phyloP scores from a whole-genome alignment of 2,329 filamentous ascomycete species.

The Incumbomyces delicatus region DNA sequence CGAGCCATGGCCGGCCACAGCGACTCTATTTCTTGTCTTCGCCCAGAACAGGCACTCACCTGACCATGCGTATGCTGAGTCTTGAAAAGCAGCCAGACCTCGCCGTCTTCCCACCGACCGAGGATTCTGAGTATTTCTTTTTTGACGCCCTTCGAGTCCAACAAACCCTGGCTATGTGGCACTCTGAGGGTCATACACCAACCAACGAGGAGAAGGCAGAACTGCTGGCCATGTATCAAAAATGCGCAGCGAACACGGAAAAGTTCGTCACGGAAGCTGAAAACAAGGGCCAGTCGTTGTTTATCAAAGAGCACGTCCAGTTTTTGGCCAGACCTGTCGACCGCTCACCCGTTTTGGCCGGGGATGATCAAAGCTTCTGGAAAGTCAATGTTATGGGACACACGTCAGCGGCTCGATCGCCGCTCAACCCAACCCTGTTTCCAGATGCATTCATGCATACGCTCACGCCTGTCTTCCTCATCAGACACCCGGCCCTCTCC shows the following conservation, averaged over 20 bases:
- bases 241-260: conserved; percentile 23
- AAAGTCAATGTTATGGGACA: conserved; percentile 12
- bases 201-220: conserved; percentile 20
- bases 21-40: conserved; percentile 18
- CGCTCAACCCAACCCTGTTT: conserved; percentile 26
- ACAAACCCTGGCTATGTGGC: not conserved
- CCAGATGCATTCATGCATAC: conserved; percentile 28
- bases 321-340: conserved; percentile 13
- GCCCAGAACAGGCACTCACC: conserved; percentile 27
- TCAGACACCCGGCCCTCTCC: conserved; percentile 31
- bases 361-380: conserved; percentile 12
- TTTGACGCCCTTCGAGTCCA: conserved; percentile 10
- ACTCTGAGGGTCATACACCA: conserved; percentile 23
- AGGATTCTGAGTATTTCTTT: conserved; percentile 25
- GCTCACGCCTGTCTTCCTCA: conserved; percentile 28
- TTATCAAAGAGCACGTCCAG: conserved; percentile 30
- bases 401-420: conserved; percentile 15
- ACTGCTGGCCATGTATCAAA: conserved; percentile 21
- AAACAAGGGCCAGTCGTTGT: conserved; percentile 22
- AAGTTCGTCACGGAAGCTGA: conserved; percentile 18
- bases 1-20: not conserved
- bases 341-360: not conserved
- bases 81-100: conserved; percentile 23
- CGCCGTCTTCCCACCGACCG: conserved; percentile 10
- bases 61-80: conserved; percentile 25